Evolutionary conservation across 768 basidiomycete genomes (phyloP).

Genomic region (Trametes maxima): DNA sequence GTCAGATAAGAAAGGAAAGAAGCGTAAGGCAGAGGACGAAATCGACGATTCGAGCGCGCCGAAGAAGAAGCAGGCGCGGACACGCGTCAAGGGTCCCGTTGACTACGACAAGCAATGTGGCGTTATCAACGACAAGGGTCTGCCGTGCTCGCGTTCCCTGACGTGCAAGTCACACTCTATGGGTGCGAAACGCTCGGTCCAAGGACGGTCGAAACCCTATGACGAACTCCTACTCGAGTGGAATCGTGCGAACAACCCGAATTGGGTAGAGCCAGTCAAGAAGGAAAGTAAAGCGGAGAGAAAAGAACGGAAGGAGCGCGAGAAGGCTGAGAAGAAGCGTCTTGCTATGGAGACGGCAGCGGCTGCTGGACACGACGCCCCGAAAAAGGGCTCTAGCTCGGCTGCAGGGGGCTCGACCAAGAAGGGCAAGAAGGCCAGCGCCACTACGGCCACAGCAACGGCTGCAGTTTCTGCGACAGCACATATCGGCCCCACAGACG

Average conservation of each 20-base stretch:
- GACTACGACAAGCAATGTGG: conserved; percentile 94
- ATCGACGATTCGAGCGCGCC: conserved; percentile 64
- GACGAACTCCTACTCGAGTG: conserved; percentile 90
- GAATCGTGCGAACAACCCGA: conserved; percentile 86
- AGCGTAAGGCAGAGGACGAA: conserved; percentile 82
- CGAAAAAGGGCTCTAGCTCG: conserved; percentile 44
- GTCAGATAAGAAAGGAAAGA: conserved; percentile 61
- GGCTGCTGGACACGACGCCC: conserved; percentile 52
- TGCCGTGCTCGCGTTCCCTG: conserved; percentile 91
- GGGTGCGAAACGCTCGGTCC: conserved; percentile 92
- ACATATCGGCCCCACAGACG: conserved; percentile 56
- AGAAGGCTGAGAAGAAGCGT: conserved; percentile 83
- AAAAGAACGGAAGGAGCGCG: conserved; percentile 80
- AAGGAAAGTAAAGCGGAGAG: conserved; percentile 85
- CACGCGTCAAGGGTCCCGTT: conserved; percentile 81
- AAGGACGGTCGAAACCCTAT: conserved; percentile 80
- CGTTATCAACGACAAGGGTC: conserved; percentile 93
- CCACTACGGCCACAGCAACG: conserved; percentile 46
- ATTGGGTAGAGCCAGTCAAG: conserved; percentile 87
- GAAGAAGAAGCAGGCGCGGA: conserved; percentile 74
- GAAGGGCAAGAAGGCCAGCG: conserved; percentile 63
- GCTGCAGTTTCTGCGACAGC: conserved; percentile 42
- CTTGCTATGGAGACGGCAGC: conserved; percentile 70
- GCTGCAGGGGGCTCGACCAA: conserved; percentile 42
- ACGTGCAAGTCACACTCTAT: conserved; percentile 99